Base-by-base conservation (phyloP, 352 stramenopile genomes). In the Phytophthora cactorum region DNA sequence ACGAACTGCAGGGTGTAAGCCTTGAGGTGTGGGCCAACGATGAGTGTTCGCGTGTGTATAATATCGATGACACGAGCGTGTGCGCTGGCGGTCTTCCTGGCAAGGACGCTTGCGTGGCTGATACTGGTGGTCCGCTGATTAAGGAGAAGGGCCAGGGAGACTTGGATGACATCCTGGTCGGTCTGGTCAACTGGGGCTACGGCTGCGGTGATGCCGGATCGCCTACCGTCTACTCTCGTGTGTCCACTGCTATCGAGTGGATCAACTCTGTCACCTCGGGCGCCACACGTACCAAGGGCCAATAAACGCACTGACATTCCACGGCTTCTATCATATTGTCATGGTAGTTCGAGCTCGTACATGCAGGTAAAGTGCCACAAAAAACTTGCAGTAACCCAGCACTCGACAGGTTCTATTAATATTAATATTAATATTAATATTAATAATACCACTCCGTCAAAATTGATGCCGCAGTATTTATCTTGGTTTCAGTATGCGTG, bases 161-260 rank as follows among this genome's bases (percentile, higher is more conserved):
- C 17, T 34, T 9, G n/a, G 52, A 61, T 25, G 77, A 84, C n/a
- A 34, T 72, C n/a, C 52, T 85, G 2, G 52, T 90, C 10, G 82
- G 82, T 10, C 52, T 90, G 31, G 71, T 83, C 17, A 85, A 67
- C 66, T 88, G 79, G 77, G 78, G 78, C 10, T 60, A 73, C 32
- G 77, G 77, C 29, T 89, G 82, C 29, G 80, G 74, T 15, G 52
- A 68, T 5, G 59, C 52, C 15, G 71, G 72, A n/a, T 72, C 70
- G 12, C 82, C 82, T 3, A 68, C 72, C 2, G 77, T 91, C 10
- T 89, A 87, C 77, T 73, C 79, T 3, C 75, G 78, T 15, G 77
- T 91, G 45, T 79, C 81, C 1, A 46, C 66, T n/a, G 75, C 54
- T 3, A 34, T 72, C 27, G 34, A 59, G 2, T 86, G 79, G 77